A percentile compares a stretch with the other conserved stretches of the same genome.
phyloP scores from a whole-genome alignment of 768 basidiomycete species.

The Hericium coralloides region DNA sequence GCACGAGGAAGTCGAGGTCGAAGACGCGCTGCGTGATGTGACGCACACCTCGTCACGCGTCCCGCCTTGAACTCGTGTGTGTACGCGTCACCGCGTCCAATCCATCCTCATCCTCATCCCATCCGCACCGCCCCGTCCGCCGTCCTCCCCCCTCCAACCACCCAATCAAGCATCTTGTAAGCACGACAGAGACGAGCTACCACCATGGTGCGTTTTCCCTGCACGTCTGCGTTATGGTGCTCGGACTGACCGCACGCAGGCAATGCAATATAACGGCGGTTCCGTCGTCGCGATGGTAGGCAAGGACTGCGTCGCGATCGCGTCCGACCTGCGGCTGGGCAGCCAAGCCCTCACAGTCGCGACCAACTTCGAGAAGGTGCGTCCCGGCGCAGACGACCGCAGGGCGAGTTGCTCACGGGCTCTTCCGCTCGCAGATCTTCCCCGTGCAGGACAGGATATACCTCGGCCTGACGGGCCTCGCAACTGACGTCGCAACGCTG shows the following conservation, averaged over 20 bases:
- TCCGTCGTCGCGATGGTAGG: constrained; percentile 99
- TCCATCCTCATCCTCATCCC: not conserved
- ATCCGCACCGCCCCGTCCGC: not conserved
- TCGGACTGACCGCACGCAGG: constrained; percentile 36
- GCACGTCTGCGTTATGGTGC: no score
- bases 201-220: no score
- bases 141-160: not conserved
- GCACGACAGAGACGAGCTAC: not conserved
- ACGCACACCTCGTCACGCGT: no score
- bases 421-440: constrained; percentile 61
- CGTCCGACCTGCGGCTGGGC: constrained; percentile 87
- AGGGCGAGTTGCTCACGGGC: constrained; percentile 9
- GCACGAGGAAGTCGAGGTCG: no score
- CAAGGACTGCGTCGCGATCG: constrained; percentile 98
- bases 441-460: constrained; percentile 89
- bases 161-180: no score
- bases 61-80: no score
- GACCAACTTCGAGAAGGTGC: constrained; percentile 90
- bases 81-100: not conserved
- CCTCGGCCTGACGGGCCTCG: constrained; percentile 86
- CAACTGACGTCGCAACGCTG: constrained; percentile 90
- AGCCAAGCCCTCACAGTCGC: constrained; percentile 81
- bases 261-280: constrained; percentile 93
- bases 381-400: constrained; percentile 3
- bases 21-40: no score